Conservation (phyloP, 2,329 filamentous ascomycete species). For the Hypoxylon sp. region DNA sequence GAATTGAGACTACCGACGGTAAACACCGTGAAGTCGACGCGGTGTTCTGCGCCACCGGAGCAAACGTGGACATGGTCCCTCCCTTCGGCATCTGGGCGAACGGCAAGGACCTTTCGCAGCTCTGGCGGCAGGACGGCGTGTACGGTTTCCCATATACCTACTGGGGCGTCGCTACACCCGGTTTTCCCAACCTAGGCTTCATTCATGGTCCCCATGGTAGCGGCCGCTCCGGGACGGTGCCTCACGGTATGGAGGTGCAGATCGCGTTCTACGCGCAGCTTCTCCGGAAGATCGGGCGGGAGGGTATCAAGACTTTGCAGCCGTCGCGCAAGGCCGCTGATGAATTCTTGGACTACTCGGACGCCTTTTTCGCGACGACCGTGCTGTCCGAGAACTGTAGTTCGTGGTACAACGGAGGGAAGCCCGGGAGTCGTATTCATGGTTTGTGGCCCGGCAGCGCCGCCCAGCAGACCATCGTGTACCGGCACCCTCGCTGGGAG, state of each 20-base stretch:
- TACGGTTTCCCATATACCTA: conserved; percentile 76
- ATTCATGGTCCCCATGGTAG: conserved; percentile 70
- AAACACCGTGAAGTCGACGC: conserved; percentile 68
- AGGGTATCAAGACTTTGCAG: conserved; percentile 72
- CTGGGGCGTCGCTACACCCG: conserved; percentile 70
- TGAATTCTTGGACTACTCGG: conserved; percentile 71
- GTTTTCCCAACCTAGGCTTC: conserved; percentile 76
- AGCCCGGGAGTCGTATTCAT: conserved; percentile 71
- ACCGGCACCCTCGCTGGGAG: conserved; percentile 67
- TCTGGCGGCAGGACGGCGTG: conserved; percentile 67
- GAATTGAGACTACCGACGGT: conserved; percentile 71
- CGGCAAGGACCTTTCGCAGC: conserved; percentile 63
- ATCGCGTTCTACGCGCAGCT: conserved; percentile 74
- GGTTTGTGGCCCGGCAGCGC: conserved; percentile 78
- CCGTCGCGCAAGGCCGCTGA: conserved; percentile 70
- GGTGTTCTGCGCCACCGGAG: conserved; percentile 76
- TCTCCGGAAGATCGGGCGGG: conserved; percentile 72
- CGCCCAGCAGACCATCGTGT: conserved; percentile 68
- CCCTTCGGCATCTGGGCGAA: conserved; percentile 70
- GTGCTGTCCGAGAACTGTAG: conserved; percentile 72
- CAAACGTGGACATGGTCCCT: conserved; percentile 69
- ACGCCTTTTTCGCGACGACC: conserved; percentile 66
- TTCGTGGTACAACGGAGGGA: conserved; percentile 78
- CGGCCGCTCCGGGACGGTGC: conserved; percentile 73
- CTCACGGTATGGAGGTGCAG: conserved; percentile 74